phyloP scores from a whole-genome alignment of 2,329 filamentous ascomycete species.

The Sarocladiaceae sp. region DNA sequence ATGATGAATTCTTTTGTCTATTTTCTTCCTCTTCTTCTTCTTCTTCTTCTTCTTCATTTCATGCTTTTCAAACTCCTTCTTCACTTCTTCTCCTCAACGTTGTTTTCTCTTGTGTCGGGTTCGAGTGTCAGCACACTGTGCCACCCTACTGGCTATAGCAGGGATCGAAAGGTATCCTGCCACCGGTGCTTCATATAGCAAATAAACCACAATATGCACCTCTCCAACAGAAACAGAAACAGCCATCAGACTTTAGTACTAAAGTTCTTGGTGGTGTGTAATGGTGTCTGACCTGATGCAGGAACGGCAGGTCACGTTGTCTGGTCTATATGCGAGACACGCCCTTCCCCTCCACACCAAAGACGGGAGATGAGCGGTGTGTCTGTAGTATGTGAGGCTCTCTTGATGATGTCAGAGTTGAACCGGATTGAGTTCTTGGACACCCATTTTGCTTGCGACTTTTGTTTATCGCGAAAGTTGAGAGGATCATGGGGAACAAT shows the following conservation, averaged over 20 bases:
- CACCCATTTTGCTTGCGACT: no score
- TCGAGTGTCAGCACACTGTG: neutral
- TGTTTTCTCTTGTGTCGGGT: neutral
- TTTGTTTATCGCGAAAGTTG: no score
- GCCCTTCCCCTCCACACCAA: constrained; percentile 2
- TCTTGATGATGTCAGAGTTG: no score
- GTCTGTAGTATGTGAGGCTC: no score
- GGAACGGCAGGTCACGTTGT: neutral
- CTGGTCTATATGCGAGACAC: neutral
- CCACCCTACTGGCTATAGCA: neutral
- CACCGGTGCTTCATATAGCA: neutral
- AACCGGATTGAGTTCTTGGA: no score
- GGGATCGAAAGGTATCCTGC: neutral
- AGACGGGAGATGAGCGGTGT: no score
- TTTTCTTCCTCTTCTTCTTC: neutral
- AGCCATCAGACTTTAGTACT: neutral
- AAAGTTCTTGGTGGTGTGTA: neutral
- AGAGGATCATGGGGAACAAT: no score
- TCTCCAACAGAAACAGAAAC: neutral
- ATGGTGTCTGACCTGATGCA: neutral
- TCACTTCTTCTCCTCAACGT: constrained; percentile 1
- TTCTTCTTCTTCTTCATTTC: neutral
- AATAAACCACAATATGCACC: neutral
- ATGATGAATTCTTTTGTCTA: neutral
- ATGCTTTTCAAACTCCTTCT: no score